These are phyloP conservation scores for Fraxinus baroniana DNA, from an alignment of 305 asterid genomes.

Conservation along the genomic window DNA sequence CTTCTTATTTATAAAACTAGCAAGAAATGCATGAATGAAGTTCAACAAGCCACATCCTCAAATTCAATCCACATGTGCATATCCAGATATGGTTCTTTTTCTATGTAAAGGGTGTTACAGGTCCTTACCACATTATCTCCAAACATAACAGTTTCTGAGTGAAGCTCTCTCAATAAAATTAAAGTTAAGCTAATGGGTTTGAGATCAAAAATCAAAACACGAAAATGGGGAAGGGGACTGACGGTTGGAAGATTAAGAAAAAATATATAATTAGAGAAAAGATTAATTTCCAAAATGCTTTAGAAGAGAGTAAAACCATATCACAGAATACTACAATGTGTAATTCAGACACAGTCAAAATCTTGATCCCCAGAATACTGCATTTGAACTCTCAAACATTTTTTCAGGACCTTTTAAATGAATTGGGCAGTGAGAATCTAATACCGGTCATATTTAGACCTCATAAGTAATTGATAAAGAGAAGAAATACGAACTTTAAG, in stretches of 20 bases:
- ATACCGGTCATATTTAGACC: slow-evolving; percentile 13
- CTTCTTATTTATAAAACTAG: background rate
- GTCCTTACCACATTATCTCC: slow-evolving; percentile 17
- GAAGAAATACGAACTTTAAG: slow-evolving; percentile 20
- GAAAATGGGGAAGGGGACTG: background rate
- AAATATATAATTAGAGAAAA: background rate
- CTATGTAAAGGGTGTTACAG: background rate
- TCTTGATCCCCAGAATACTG: background rate
- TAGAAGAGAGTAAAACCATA: background rate
- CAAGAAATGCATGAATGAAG: slow-evolving; percentile 1
- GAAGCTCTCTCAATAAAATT: background rate
- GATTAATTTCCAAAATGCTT: background rate
- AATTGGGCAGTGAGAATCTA: slow-evolving; percentile 17
- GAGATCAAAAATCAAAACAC: slow-evolving; percentile 16
- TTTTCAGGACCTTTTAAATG: background rate
- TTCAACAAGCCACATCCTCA: slow-evolving; percentile 18
- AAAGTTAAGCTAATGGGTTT: background rate
- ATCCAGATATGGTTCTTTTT: slow-evolving; percentile 12
- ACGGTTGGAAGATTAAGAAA: background rate
- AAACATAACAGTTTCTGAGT: slow-evolving; percentile 11
- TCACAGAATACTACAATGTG: background rate
- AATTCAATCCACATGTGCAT: slow-evolving; percentile 14
- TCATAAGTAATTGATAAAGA: slow-evolving; percentile 10
- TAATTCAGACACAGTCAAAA: background rate
- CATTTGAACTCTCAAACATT: background rate